A percentile compares a stretch with the other conserved stretches of the same genome.
Conservation (phyloP, 352 stramenopile species). For the Phytophthora megakarya region DNA sequence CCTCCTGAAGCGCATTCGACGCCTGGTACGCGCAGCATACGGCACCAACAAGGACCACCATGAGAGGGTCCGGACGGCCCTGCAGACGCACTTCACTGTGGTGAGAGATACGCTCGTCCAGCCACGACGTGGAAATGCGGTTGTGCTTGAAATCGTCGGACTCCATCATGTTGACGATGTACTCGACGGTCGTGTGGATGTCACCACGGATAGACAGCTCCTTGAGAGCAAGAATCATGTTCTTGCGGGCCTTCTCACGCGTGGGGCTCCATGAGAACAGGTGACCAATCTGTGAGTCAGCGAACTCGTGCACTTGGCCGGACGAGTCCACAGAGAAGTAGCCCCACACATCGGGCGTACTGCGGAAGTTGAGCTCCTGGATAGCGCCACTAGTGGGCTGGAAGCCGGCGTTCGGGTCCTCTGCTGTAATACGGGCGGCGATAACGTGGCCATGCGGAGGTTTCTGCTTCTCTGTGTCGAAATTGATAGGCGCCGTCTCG, state of each 20-base stretch:
- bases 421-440: conserved; percentile 98
- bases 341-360: conserved; percentile 99
- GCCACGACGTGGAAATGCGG: conserved; percentile 98
- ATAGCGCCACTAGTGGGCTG: conserved; percentile 97
- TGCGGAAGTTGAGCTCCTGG: conserved; percentile 99
- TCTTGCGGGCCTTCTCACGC: conserved; percentile 97
- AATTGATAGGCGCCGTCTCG: conserved; percentile 95
- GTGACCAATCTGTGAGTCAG: conserved; percentile 99
- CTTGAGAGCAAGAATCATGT: conserved; percentile 98
- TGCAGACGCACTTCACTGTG: conserved; percentile 91
- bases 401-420: conserved; percentile 99
- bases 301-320: conserved; percentile 99
- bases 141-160: conserved; percentile 99
- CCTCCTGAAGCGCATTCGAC: conserved; percentile 69
- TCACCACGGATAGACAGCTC: conserved; percentile 99
- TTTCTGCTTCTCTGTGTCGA: conserved; percentile 87
- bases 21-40: conserved; percentile 85
- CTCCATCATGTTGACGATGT: conserved; percentile 99
- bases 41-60: conserved; percentile 90
- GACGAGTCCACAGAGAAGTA: conserved; percentile 99
- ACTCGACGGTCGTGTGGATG: conserved; percentile 99
- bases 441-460: conserved; percentile 96
- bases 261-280: conserved; percentile 97
- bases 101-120: conserved; percentile 96
- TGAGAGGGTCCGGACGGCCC: conserved; percentile 80